Evolutionary conservation across 176 grass and related monocot species (phyloP).

Genomic region (Carex scoparia): DNA sequence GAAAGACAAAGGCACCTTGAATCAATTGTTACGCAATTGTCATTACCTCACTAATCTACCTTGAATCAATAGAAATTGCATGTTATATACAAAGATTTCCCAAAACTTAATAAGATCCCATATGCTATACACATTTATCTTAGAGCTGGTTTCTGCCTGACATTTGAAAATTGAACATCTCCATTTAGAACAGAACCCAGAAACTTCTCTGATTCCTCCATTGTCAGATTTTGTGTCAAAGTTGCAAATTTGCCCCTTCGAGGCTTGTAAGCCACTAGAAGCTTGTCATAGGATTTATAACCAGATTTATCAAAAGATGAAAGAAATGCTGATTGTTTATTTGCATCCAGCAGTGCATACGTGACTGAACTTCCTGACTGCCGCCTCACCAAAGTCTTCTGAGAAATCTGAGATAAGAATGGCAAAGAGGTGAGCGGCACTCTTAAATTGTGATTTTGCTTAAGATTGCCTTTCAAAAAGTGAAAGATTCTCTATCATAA

Average conservation of each 20-base stretch:
- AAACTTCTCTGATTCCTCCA: conserved; percentile 78
- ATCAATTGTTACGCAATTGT: background rate
- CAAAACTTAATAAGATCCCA: background rate
- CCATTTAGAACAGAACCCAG: conserved; percentile 73
- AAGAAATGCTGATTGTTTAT: conserved; percentile 56
- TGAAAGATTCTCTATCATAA: background rate
- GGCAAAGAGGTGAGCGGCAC: background rate
- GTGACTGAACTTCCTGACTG: conserved; percentile 41
- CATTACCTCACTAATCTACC: background rate
- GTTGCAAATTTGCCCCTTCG: conserved; percentile 48
- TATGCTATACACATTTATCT: conserved; percentile 28
- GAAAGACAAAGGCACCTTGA: background rate
- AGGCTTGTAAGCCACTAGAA: conserved; percentile 82
- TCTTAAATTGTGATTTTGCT: background rate
- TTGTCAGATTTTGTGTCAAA: conserved; percentile 35
- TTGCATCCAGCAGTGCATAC: conserved; percentile 60
- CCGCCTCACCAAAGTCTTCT: conserved; percentile 68
- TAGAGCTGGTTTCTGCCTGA: conserved; percentile 50
- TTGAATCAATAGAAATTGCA: background rate
- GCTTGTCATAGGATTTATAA: conserved; percentile 40
- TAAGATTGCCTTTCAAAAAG: background rate
- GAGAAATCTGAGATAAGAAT: conserved; percentile 60
- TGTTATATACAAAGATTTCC: conserved; percentile 17
- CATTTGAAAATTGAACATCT: conserved; percentile 49
- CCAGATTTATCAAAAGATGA: conserved; percentile 57